Base-by-base conservation (phyloP, 805 yeast species). In the Citeromyces nyonsensis region DNA sequence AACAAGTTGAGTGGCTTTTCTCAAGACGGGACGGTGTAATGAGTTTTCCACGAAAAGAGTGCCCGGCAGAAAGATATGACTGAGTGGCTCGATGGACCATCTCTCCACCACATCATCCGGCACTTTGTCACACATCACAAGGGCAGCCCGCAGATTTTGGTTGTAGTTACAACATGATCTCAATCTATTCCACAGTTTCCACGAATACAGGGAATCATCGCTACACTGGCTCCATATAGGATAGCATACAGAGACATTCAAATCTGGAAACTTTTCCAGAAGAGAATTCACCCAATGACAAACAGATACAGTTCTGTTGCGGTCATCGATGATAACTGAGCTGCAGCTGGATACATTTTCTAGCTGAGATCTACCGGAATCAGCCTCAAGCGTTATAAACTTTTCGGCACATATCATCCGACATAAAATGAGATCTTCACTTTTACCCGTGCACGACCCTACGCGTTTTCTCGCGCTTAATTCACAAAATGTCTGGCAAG, bases 141-240 rank as follows among this genome's bases (percentile, higher is more conserved):
- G 56, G 4, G 83, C 81, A 34, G 84, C 73, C n/a, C 82, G 73
- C 33, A 78, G 51, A 14, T 69, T 63, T 2, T 51, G 38, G 31
- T 73, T 61, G 42, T 74, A 72, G 35, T 63, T 62, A 41, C 77
- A 69, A 25, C 66, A 52, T 4, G 61, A 56, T 15, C 84, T 54
- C 3, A 78, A 65, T 1, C 78, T 61, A 40, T 76, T 71, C 86
- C 86, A 78, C 41, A 73, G 62, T 34, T 74, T 81, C 86, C 86
- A 78, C 2, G 79, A 72, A 3, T 76, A 69, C 24, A 76, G 48
- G 6, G 61, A 52, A 42, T 67, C 73, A 11, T 57, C 41, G 10
- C 22, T 18, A 18, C 22, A 18, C 6, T 18, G 22, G 22, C 22
- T 18, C 22, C 22, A 18, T 18, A 18, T 18, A 7, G 22, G 22